phyloP scores from a whole-genome alignment of 768 basidiomycete species.

The Arthromyces matolae region DNA sequence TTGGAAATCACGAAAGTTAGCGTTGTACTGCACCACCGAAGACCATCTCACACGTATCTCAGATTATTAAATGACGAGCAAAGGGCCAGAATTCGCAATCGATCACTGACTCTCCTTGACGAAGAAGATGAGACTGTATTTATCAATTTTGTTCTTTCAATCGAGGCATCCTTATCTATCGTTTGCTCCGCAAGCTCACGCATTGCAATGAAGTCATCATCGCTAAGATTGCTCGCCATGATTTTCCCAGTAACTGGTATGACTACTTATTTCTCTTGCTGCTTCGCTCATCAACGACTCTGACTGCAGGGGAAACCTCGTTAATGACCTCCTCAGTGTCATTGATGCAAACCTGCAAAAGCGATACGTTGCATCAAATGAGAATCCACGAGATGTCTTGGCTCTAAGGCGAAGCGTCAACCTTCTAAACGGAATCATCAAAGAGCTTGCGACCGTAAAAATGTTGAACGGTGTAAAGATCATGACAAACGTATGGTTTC shows the following conservation, averaged over 20 bases:
- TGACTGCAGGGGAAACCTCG: constrained; percentile 52
- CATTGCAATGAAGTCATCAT: constrained; percentile 74
- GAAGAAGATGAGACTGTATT: constrained; percentile 75
- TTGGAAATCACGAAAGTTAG: constrained; percentile 79
- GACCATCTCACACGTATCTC: constrained; percentile 8
- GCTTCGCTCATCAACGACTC: background rate
- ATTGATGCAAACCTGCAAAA: constrained; percentile 53
- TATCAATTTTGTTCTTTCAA: constrained; percentile 4
- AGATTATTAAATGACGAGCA: constrained; percentile 73
- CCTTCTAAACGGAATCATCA: constrained; percentile 61
- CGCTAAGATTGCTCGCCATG: constrained; percentile 71
- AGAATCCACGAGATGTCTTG: constrained; percentile 43
- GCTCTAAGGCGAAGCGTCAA: constrained; percentile 58
- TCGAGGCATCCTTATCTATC: constrained; percentile 4
- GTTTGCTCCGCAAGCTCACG: constrained; percentile 52
- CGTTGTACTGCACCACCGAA: background rate
- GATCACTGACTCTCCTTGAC: constrained; percentile 64
- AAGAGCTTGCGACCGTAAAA: constrained; percentile 68
- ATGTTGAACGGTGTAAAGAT: constrained; percentile 64
- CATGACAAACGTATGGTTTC: constrained; percentile 53
- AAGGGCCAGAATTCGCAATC: constrained; percentile 56
- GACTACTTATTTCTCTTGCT: constrained; percentile 8
- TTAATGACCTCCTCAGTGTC: constrained; percentile 48
- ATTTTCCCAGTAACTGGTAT: constrained; percentile 74
- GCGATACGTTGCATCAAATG: constrained; percentile 40